Percentiles rank a stretch among this genome's conserved stretches.
Evolutionary conservation across 73 alveolate species (phyloP).

Genomic region (Tetrahymena elliotti): DNA sequence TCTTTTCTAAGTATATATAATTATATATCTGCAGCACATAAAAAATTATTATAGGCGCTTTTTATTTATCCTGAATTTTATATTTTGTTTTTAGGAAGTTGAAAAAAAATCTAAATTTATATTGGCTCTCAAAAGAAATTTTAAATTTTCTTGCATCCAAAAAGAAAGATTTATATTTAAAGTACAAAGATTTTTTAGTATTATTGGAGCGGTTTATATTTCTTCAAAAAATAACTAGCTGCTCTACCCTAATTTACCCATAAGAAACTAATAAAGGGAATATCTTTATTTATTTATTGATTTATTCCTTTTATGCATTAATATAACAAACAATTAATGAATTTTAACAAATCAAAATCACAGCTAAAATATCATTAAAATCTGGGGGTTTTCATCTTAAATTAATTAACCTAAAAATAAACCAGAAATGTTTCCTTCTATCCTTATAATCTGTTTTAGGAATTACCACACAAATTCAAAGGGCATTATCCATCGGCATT

Average conservation of each 20-base stretch:
- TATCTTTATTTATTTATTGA: not conserved
- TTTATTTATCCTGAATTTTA: no score
- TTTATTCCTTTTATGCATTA: not conserved
- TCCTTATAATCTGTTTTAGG: not conserved
- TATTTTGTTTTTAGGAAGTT: no score
- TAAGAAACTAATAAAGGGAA: no score
- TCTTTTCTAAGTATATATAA: not conserved
- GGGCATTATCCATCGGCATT: not conserved
- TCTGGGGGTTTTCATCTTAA: not conserved
- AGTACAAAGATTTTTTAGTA: not conserved
- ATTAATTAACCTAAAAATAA: not conserved
- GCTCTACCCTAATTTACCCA: no score
- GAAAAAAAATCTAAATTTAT: not conserved
- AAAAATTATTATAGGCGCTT: not conserved
- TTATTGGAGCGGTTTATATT: not conserved
- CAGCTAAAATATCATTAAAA: not conserved
- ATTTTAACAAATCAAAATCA: not conserved
- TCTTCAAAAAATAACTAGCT: not conserved
- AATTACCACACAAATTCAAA: not conserved
- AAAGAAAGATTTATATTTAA: not conserved
- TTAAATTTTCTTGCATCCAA: not conserved
- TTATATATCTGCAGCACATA: no score
- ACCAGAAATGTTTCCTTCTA: not conserved
- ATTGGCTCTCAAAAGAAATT: not conserved
- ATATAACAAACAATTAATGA: not conserved